Evolutionary conservation across 2,329 filamentous ascomycete species (phyloP), one percentile per base, ranked within the genome.

Genomic region (Epichloe coenophiala): DNA sequence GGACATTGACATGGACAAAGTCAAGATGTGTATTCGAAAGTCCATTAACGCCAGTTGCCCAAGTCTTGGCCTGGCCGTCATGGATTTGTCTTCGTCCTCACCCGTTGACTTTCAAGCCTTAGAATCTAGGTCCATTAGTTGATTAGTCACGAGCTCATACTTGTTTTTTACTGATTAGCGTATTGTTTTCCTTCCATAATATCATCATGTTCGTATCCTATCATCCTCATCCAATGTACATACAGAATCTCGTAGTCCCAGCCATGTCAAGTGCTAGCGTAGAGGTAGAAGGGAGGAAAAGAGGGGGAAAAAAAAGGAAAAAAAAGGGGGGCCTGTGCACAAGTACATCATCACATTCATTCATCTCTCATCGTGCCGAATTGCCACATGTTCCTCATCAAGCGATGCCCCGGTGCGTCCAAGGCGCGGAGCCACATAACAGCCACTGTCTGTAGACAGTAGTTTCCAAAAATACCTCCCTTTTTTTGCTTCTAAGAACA

Each of bases 141-240:
- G 3, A 31, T 31, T 31, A 9, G 8, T 31, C 8, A 31, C 27
- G 8, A 31, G 27, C 27, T 31, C 27, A 31, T 31, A 31, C 27
- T 31, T 31, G 9, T 11, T 31, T 11, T 11, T 31, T 3, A 31
- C 3, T 3, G 3, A 4, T 31, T 11, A 31, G 27, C 27, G 27
- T 31, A 9, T 9, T 9, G 27, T 31, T 31, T 31, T 11, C 0
- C 6, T 54, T 27, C 12, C 36, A 38, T 38, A 7, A 38, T 5
- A 19, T 47, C 45, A 48, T 51, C 40, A 37, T 40, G 5, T 27
- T 43, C 44, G 37, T 51, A n/a, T 43, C 38, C 39, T 48, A 23
- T 51, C 44, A 36, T 45, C 31, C 4, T 51, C 44, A 21, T 45
- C 31, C n/a, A 45, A 40, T 50, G 12, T 7, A 17, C 21, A 37